Percentiles rank a stretch among this genome's conserved stretches.
Evolutionary conservation across 345 rosid genomes (phyloP).

Genomic region (Camelina neglecta): DNA sequence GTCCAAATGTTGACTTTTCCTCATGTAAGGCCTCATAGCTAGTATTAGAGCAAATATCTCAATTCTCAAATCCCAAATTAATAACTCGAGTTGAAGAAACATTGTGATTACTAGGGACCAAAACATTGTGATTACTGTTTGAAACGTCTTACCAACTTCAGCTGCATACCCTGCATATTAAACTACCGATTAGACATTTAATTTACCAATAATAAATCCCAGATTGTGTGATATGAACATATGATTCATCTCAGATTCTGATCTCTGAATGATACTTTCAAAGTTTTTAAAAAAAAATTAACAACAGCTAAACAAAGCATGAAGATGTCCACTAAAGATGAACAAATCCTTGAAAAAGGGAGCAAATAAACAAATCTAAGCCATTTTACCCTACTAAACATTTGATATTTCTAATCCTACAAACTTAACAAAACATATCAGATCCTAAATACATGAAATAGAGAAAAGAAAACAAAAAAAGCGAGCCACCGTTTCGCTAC

Average conservation of each 20-base stretch:
- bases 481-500: conserved; percentile 7
- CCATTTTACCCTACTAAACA: conserved; percentile 5
- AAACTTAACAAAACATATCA: not conserved
- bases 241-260: not conserved
- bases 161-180: too few species aligned
- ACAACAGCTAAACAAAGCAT: conserved; percentile 11
- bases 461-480: too few species aligned
- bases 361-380: not conserved
- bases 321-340: not conserved
- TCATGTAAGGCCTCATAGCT: not conserved
- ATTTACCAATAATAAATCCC: not conserved
- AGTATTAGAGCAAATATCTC: too few species aligned
- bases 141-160: too few species aligned
- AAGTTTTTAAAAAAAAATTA: too few species aligned
- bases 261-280: too few species aligned
- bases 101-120: too few species aligned
- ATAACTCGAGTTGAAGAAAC: too few species aligned
- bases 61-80: too few species aligned
- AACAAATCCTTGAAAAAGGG: not conserved
- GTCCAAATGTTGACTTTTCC: not conserved
- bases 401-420: conserved; percentile 10
- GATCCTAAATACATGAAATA: too few species aligned
- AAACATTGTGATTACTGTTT: too few species aligned
- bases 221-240: conserved; percentile 3
- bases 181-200: too few species aligned